Base-by-base conservation (phyloP, 2,329 filamentous ascomycete genomes). In the Byssochlamys sp. region DNA sequence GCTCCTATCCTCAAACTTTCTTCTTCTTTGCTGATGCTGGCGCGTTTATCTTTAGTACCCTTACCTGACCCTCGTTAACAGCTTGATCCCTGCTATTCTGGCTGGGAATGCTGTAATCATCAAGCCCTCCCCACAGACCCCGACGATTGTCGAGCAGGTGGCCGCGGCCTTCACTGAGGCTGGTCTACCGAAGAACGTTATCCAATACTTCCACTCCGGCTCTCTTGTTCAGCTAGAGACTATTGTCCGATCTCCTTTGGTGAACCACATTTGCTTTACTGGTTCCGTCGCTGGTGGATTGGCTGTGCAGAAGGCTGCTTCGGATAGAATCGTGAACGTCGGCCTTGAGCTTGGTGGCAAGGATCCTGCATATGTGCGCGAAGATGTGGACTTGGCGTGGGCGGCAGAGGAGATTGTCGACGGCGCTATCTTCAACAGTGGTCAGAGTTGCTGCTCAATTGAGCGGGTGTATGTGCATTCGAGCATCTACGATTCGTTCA, bases 371-470 rank as follows among this genome's bases (percentile, higher is more conserved):
- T 97, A 96, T 68, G 81, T 97, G 56, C 81, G 92, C 59, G 79
- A 78, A 5, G 92, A 97, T 67, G 90, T 96, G 1, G 91, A 97
- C 70, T 75, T 95, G 53, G 84, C 84, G 53, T 96, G 91, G 92
- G 91, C 88, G 0, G 92, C 92, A 0, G 91, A 89, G 64, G 91
- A 96, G 75, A 94, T 97, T 66, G 90, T 97, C 12, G 92, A 97
- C 66, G 92, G 92, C 24, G 87, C 91, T n/a, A 80, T 97, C 58
- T 97, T 97, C 81, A 97, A 97, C 77, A 96, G 91, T 55, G 92
- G 92, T n/a, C 92, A 97, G 78, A 95, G 90, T 71, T 97, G 92
- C 79, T 97, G 92, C 75, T 89, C 90, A 26, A 80, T 97, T 56
- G 92, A 97, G 77, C 82, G 92, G 33, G 84, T 97, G 24, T 97